phyloP scores from a whole-genome alignment of 2,329 filamentous ascomycete genomes.

The Fusarium sp. region DNA sequence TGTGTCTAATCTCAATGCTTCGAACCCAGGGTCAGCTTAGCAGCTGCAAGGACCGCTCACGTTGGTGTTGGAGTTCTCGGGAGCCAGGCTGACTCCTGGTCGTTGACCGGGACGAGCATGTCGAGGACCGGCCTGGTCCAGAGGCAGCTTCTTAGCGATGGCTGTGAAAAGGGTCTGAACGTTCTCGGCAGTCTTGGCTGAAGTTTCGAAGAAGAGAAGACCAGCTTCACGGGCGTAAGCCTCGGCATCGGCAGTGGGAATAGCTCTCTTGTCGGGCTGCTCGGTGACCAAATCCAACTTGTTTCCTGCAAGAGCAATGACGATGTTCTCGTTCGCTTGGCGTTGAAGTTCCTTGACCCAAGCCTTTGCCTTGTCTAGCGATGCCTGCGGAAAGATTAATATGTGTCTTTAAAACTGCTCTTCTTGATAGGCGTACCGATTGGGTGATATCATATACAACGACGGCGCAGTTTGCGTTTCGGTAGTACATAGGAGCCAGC shows the following conservation, averaged over 20 bases:
- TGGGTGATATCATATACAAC: constrained; percentile 99
- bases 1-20: constrained; percentile 36
- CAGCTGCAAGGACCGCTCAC: constrained; percentile 66
- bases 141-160: constrained; percentile 96
- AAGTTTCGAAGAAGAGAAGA: constrained; percentile 97
- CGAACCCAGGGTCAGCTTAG: constrained; percentile 51
- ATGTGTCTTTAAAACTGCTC: not conserved
- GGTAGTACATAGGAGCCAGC: constrained; percentile 98
- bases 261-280: constrained; percentile 94
- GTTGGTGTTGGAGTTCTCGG: constrained; percentile 69
- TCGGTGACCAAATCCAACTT: constrained; percentile 96
- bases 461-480: constrained; percentile 98
- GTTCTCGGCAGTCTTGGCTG: constrained; percentile 96
- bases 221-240: constrained; percentile 94
- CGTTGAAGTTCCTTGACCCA: constrained; percentile 99
- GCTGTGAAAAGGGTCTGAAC: constrained; percentile 95
- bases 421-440: constrained; percentile 72
- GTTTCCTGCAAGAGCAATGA: constrained; percentile 97
- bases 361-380: constrained; percentile 97
- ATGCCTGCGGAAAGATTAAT: constrained; percentile 70
- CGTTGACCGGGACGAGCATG: constrained; percentile 76
- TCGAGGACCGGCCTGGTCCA: constrained; percentile 94
- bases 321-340: constrained; percentile 99
- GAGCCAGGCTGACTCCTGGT: constrained; percentile 67
- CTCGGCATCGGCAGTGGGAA: constrained; percentile 88